phyloP scores from a whole-genome alignment of 2,329 filamentous ascomycete species.

The Calonectria pseudoturangicola region DNA sequence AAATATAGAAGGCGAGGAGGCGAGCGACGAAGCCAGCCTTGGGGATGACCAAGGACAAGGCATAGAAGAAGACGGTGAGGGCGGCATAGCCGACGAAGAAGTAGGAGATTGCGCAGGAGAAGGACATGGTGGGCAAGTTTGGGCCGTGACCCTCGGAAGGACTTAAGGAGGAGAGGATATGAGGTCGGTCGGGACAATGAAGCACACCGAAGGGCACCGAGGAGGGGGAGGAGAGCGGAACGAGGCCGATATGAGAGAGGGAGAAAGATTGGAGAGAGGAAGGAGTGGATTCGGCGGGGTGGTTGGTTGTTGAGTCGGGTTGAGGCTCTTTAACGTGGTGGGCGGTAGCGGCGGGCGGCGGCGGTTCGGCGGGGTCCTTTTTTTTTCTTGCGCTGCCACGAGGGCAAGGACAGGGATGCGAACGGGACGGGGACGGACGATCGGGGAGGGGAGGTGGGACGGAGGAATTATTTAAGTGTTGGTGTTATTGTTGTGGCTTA shows the following conservation, averaged over 20 bases:
- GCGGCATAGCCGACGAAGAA: slow-evolving; percentile 71
- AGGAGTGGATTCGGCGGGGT: slow-evolving; percentile 36
- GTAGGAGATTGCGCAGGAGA: slow-evolving; percentile 64
- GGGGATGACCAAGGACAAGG: slow-evolving; percentile 75
- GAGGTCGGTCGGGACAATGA: slow-evolving; percentile 20
- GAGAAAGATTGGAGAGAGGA: slow-evolving; percentile 1
- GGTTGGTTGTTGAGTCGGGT: slow-evolving; percentile 38
- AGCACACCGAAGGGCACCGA: neutral
- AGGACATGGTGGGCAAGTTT: slow-evolving; percentile 58
- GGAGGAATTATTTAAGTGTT: neutral
- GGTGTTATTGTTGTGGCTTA: neutral
- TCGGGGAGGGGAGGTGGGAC: neutral
- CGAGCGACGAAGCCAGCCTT: slow-evolving; percentile 82
- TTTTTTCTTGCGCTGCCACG: slow-evolving; percentile 28
- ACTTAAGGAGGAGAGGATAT: slow-evolving; percentile 2
- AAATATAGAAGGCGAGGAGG: slow-evolving; percentile 78
- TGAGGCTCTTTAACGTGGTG: slow-evolving; percentile 37
- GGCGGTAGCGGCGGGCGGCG: slow-evolving; percentile 37
- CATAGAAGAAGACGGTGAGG: slow-evolving; percentile 75
- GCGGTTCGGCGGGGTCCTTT: slow-evolving; percentile 38
- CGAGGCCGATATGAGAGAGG: slow-evolving; percentile 5
- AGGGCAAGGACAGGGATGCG: slow-evolving; percentile 19
- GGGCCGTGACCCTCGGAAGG: neutral
- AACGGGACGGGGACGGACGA: neutral
- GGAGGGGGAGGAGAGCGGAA: neutral